Percentiles rank a stretch among this genome's conserved stretches.
These are phyloP conservation scores for Pyrenophora seminiperda DNA, from an alignment of 2,329 filamentous ascomycete genomes.

Conservation along the genomic window DNA sequence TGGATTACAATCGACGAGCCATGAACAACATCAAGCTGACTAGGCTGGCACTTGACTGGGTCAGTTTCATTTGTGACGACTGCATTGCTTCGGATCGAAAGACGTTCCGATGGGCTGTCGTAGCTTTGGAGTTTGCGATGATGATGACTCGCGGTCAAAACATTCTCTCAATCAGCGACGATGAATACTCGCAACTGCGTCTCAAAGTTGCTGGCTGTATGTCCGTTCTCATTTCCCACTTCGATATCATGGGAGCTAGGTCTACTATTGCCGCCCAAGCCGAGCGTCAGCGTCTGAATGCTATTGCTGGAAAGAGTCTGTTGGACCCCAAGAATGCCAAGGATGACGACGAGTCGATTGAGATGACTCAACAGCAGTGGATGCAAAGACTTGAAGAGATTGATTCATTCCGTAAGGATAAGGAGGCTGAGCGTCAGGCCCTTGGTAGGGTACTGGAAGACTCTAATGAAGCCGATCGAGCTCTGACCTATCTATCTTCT, in stretches of 20 bases:
- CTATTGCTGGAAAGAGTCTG: slow-evolving; percentile 74
- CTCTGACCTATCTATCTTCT: slow-evolving; percentile 89
- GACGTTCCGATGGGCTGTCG: slow-evolving; percentile 96
- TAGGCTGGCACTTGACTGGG: slow-evolving; percentile 92
- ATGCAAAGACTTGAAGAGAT: slow-evolving; percentile 73
- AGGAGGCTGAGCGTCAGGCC: slow-evolving; percentile 82
- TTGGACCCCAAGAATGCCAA: slow-evolving; percentile 75
- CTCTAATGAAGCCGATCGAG: slow-evolving; percentile 93
- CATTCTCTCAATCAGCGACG: slow-evolving; percentile 86
- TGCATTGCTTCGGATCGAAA: slow-evolving; percentile 92
- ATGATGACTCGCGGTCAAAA: slow-evolving; percentile 93
- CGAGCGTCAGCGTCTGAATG: slow-evolving; percentile 86
- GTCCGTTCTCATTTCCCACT: slow-evolving; percentile 95
- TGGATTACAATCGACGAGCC: slow-evolving; percentile 91
- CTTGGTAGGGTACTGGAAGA: slow-evolving; percentile 91
- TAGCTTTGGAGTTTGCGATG: slow-evolving; percentile 95
- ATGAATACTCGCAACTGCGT: slow-evolving; percentile 82
- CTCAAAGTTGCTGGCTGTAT: slow-evolving; percentile 95
- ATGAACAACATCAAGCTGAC: slow-evolving; percentile 98
- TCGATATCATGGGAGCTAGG: slow-evolving; percentile 97
- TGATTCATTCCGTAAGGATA: slow-evolving; percentile 77
- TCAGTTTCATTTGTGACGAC: slow-evolving; percentile 97
- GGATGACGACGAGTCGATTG: slow-evolving; percentile 84
- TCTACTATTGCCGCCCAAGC: slow-evolving; percentile 92
- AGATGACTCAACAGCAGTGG: slow-evolving; percentile 75